Base-by-base conservation (phyloP, 192 early-diverging fungal genomes). In the Entomortierella lignicola region DNA sequence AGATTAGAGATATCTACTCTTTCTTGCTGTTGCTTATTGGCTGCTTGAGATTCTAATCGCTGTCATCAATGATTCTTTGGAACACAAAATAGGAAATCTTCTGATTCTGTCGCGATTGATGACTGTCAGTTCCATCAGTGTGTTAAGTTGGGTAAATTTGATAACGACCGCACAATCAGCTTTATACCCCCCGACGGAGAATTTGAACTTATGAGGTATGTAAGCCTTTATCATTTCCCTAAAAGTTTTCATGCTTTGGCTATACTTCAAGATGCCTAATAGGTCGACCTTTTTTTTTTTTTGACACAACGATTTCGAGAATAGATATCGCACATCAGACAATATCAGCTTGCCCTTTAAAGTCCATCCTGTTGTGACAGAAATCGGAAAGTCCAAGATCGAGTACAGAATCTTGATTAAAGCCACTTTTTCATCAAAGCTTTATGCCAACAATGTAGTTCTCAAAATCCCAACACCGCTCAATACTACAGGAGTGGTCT, bases 101-200 rank as follows among this genome's bases (percentile, higher is more conserved):
- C 87, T 32, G 87, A 90, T 41, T 84, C 89, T 18, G 96, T 99
- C 26, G 97, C 97, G 72, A 93, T 99, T 41, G 98, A 97, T 54
- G 98, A 99, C 71, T 94, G 91, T 67, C 95, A 99, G 74, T 99
- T 99, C 88, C 98, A 99, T 80, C 98, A 99, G 85, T 98, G 98
- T 83, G 98, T 99, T 47, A 91, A 94, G 66, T 83, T 99, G 32
- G 94, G 93, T 37, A 91, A 91, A 63, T 99, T 98, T 75, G 97
- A 98, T 61, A 89, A 88, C 25, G 94, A 96, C 74, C 86, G 97
- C 26, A 95, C 94, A 5, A 99, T 99, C 81, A 97, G 91, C 74
- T 99, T 99, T 83, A 94, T 99, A 60, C 98, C 98, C 56, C 97
- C 97, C 0, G 98, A 97, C 71, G 96, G 96, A 55, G 96, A 97